These are phyloP conservation scores for Aureobasidium melanogenum DNA, from an alignment of 2,329 filamentous ascomycete species.

Conservation along the genomic window DNA sequence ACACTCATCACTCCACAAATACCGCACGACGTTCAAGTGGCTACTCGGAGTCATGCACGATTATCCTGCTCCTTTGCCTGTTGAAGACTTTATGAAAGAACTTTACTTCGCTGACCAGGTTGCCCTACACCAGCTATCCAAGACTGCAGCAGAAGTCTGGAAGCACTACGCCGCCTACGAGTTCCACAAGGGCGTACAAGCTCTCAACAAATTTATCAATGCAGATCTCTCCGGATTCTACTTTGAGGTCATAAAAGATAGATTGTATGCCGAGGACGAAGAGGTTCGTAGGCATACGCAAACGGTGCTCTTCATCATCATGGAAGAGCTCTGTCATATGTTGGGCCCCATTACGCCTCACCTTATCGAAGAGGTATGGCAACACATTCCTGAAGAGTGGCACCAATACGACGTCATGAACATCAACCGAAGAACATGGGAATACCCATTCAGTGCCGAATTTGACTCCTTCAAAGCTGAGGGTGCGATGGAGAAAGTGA, in stretches of 20 bases:
- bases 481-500: constrained; percentile 31
- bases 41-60: constrained; percentile 58
- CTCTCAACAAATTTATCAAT: constrained; percentile 72
- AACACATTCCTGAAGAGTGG: constrained; percentile 60
- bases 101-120: constrained; percentile 51
- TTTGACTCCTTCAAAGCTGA: constrained; percentile 8
- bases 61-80: constrained; percentile 24
- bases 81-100: constrained; percentile 10
- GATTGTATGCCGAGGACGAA: constrained; percentile 73
- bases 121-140: constrained; percentile 63
- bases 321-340: constrained; percentile 66
- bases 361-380: constrained; percentile 83
- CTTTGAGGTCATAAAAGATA: constrained; percentile 84
- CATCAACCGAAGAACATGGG: constrained; percentile 20
- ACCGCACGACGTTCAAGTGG: constrained; percentile 84
- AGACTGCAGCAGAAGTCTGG: constrained; percentile 56
- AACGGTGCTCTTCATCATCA: constrained; percentile 51
- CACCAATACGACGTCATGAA: constrained; percentile 22
- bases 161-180: constrained; percentile 62
- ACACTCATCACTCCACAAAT: constrained; percentile 72
- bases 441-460: constrained; percentile 16
- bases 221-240: constrained; percentile 87
- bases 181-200: constrained; percentile 67
- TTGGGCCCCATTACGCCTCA: constrained; percentile 73
- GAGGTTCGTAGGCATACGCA: constrained; percentile 52